Base-by-base conservation (phyloP, 805 yeast genomes). In the Saturnispora besseyi region DNA sequence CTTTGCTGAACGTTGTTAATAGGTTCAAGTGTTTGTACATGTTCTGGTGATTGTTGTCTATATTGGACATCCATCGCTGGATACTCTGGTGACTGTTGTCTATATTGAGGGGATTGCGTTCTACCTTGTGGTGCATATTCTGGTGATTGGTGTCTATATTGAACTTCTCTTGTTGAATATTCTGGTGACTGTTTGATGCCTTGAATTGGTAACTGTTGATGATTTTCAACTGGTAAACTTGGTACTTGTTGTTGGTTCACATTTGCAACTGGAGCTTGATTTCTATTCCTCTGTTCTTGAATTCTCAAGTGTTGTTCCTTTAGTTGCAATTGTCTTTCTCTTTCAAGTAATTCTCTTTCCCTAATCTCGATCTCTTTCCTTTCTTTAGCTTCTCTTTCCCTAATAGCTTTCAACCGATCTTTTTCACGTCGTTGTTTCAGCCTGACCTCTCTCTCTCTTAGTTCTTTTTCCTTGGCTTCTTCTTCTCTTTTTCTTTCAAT, bases 241-340 rank as follows among this genome's bases (percentile, higher is more conserved):
- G 29, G 9, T 26, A 26, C 2, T 26, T 26, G 29, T 26, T 26
- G 29, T 26, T 26, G 29, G 29, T 5, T 26, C 9, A n/a, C 6
- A 29, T 33, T 22, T 31, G n/a, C 26, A 8, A 31, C 29, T 15
- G 22, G 34, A 43, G 12, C 11, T 8, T 18, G 45, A 42, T n/a
- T 13, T 32, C 31, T 47, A 45, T 22, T 36, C 15, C 26, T 15
- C 8, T 36, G 40, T 9, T 36, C 40, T 15, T 36, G 40, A 8
- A 36, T 21, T 10, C 15, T 32, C 34, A 47, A 29, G 10, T 47
- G 41, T 26, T 47, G 50, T 28, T 47, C 50, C 30, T 47, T 47
- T 12, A 47, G 12, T 26, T 12, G 40, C 18, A 47, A 21, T 28
- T 34, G 41, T 3, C 46, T 22, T 28, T 48, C 46, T 8, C 50